Evolutionary conservation across 2,329 filamentous ascomycete species (phyloP).

Genomic region (Colletotrichum chrysophilum): DNA sequence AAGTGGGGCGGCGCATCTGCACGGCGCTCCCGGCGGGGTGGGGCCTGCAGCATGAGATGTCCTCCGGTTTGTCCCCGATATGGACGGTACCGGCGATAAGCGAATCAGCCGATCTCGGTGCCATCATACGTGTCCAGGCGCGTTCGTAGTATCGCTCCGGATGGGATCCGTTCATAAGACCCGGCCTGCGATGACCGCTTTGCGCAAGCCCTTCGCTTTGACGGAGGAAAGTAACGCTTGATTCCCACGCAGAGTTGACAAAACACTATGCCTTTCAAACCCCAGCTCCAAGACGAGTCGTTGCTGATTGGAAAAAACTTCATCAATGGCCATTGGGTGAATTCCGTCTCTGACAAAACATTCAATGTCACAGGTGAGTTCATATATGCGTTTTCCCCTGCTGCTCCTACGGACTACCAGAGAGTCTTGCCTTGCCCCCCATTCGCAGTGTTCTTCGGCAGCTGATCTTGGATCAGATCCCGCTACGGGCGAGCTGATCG

Average conservation of each 20-base stretch:
- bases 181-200: background rate
- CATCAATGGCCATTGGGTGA: background rate
- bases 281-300: background rate
- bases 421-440: background rate
- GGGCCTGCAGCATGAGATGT: background rate
- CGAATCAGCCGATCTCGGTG: background rate
- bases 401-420: background rate
- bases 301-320: background rate
- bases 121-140: background rate
- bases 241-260: background rate
- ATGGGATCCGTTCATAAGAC: background rate
- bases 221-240: background rate
- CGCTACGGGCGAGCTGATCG: conserved; percentile 80
- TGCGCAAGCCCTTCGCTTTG: background rate
- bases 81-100: background rate
- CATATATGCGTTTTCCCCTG: background rate
- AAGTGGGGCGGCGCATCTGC: background rate
- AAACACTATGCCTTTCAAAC: background rate
- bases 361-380: background rate
- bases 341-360: background rate
- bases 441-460: conserved; percentile 24
- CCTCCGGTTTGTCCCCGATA: background rate
- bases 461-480: conserved; percentile 65
- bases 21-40: background rate
- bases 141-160: background rate